These are phyloP conservation scores for Arachnomyces sp. DNA, from an alignment of 2,329 filamentous ascomycete genomes.

Conservation along the genomic window DNA sequence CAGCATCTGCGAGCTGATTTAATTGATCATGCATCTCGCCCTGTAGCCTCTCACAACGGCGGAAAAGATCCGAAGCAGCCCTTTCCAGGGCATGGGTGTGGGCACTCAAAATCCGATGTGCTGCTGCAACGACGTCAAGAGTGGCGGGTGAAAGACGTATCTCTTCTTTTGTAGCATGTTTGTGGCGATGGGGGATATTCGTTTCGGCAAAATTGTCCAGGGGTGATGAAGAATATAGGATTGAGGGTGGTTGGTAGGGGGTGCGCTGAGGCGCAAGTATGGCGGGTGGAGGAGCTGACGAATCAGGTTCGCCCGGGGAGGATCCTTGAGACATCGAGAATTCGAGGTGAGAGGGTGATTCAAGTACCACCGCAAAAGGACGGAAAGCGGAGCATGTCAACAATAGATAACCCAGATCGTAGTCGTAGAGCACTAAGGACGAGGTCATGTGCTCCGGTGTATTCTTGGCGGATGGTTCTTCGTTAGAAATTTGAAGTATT, in stretches of 20 bases:
- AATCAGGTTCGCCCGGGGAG: slow-evolving; percentile 19
- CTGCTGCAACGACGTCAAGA: slow-evolving; percentile 40
- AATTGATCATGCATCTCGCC: slow-evolving; percentile 43
- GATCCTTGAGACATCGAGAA: slow-evolving; percentile 22
- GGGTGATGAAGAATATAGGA: slow-evolving; percentile 33
- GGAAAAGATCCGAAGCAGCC: slow-evolving; percentile 45
- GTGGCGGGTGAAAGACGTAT: slow-evolving; percentile 42
- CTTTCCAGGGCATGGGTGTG: slow-evolving; percentile 40
- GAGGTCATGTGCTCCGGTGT: slow-evolving; percentile 34
- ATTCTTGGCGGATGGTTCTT: slow-evolving; percentile 15
- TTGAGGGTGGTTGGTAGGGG: slow-evolving; percentile 35
- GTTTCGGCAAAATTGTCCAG: slow-evolving; percentile 36
- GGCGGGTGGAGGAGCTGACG: slow-evolving; percentile 14
- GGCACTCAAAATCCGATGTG: slow-evolving; percentile 39
- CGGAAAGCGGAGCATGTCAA: slow-evolving; percentile 42
- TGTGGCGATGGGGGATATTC: slow-evolving; percentile 36
- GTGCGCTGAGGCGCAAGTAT: slow-evolving; percentile 28
- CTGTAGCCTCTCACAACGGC: slow-evolving; percentile 42
- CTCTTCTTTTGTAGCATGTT: slow-evolving; percentile 36
- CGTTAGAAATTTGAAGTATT: slow-evolving; percentile 35
- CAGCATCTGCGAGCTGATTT: slow-evolving; percentile 37
- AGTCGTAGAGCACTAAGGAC: slow-evolving; percentile 48
- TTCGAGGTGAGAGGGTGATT: slow-evolving; percentile 35
- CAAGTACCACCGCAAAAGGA: slow-evolving; percentile 46
- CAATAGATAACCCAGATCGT: slow-evolving; percentile 52